Base-by-base conservation (phyloP, 441 rosid species). In the Gossypium davidsonii region DNA sequence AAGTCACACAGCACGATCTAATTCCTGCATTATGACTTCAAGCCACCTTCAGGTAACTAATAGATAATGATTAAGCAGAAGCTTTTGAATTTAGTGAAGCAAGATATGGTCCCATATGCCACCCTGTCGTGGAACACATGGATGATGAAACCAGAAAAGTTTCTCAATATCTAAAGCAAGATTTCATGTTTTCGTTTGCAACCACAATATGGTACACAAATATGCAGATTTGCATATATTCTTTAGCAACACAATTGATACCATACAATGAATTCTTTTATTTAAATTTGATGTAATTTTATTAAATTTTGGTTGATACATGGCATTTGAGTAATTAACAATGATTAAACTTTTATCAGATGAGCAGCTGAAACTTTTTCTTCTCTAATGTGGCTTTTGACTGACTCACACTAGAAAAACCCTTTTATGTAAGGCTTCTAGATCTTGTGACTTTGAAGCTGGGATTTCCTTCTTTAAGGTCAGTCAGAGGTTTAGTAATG, bases 71-170 rank as follows among this genome's bases (percentile, higher is more conserved):
- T 15, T 34, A 34, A 46, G 56, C n/a, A 66, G 70, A 66, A 44
- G 39, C 70, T 66, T 46, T 18, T 66, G 37, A 46, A 67, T 15
- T 67, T 48, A 8, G 58, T 25, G 71, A 67, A 67, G 44, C 18
- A 67, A 67, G 71, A 5, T 49, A n/a, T 15, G 26, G 21, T 67
- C 7, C 14, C 51, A 7, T 23, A 25, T 25, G 4, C 58, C 58
- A 7, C n/a, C 58, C 25, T 48, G 5, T 21, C 49, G 44, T 25
- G 15, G 58, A 67, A 49, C 20, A 26, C 25, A 25, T 48, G 3
- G 21, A 48, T 49, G 23, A n/a, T 49, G 10, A 25, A 67, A 49
- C 4, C 4, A 8, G 71, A 23, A 66, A 67, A 25, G 21, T 48
- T 46, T 12, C 26, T 18, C 26, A 23, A 23, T 25, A 67, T 26